A percentile compares a stretch with the other conserved stretches of the same genome.
Conservation (phyloP, 2,329 filamentous ascomycete species). For the Sporothrix sp. region DNA sequence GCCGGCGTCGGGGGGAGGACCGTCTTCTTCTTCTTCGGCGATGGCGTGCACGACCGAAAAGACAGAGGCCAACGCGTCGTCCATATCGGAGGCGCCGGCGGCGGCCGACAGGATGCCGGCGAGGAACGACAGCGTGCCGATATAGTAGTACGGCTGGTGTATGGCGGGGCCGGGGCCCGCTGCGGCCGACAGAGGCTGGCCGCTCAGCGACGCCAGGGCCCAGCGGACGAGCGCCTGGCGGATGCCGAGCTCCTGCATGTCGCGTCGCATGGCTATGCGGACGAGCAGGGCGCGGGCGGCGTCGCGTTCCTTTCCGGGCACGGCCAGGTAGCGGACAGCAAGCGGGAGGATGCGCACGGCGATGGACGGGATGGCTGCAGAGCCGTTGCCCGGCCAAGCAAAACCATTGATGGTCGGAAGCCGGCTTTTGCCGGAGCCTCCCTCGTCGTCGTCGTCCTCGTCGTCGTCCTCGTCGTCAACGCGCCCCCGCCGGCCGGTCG, state of each 20-base stretch:
- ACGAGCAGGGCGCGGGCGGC: conserved; percentile 78
- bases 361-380: conserved; percentile 55
- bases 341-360: conserved; percentile 60
- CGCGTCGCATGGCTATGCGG: conserved; percentile 68
- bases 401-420: conserved; percentile 38
- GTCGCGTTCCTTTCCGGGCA: conserved; percentile 77
- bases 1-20: conserved; percentile 18
- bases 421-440: conserved; percentile 34
- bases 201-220: conserved; percentile 52
- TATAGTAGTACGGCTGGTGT: conserved; percentile 58
- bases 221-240: conserved; percentile 59
- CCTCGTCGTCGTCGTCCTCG: conserved; percentile 21
- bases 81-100: conserved; percentile 64
- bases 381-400: conserved; percentile 32
- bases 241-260: conserved; percentile 75
- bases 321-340: conserved; percentile 60
- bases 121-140: conserved; percentile 72
- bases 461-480: conserved; percentile 12
- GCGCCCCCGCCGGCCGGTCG: conserved; percentile 31
- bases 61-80: conserved; percentile 52
- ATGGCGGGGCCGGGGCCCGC: conserved; percentile 14
- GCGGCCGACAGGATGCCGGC: conserved; percentile 61
- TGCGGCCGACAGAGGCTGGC: conserved; percentile 18
- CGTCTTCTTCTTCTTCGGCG: conserved; percentile 31
- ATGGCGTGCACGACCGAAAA: conserved; percentile 56